A percentile compares a stretch with the other conserved stretches of the same genome.
phyloP scores from a whole-genome alignment of 257 asterid genomes.

The Avicennia marina region DNA sequence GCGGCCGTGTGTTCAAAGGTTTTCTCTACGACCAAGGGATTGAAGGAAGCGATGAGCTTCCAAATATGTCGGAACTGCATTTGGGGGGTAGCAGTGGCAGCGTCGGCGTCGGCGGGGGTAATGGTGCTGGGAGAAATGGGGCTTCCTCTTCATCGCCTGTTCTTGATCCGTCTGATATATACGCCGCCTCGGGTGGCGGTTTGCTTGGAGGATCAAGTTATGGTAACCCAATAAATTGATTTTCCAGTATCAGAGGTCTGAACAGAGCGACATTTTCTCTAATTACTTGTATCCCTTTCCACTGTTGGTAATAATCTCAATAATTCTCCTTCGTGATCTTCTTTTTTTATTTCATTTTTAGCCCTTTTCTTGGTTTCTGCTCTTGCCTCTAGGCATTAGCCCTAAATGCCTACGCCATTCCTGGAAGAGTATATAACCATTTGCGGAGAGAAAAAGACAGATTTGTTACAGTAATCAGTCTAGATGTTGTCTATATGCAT shows the following conservation, averaged over 20 bases:
- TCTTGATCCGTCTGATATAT: slow-evolving; percentile 33
- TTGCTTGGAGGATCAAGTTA: slow-evolving; percentile 43
- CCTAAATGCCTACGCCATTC: slow-evolving; percentile 14
- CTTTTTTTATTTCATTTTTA: background rate
- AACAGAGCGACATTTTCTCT: background rate
- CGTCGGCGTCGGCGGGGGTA: slow-evolving; percentile 12
- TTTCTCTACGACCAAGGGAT: slow-evolving; percentile 60
- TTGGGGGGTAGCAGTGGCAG: slow-evolving; percentile 37
- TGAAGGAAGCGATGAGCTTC: slow-evolving; percentile 42
- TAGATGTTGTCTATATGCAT: slow-evolving; percentile 13
- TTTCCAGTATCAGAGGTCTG: background rate
- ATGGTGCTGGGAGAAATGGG: slow-evolving; percentile 7
- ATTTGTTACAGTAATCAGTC: background rate
- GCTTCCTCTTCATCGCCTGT: slow-evolving; percentile 20
- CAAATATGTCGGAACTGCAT: slow-evolving; percentile 54
- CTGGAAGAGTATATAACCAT: slow-evolving; percentile 3
- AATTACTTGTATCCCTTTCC: background rate
- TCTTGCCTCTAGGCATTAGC: slow-evolving; percentile 12
- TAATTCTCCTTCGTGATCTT: slow-evolving; percentile 8
- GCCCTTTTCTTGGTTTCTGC: slow-evolving; percentile 7
- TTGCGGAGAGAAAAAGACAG: background rate
- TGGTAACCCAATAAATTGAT: slow-evolving; percentile 33
- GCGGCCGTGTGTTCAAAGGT: slow-evolving; percentile 75
- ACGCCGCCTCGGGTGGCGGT: slow-evolving; percentile 36
- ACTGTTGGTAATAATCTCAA: slow-evolving; percentile 15